A percentile compares a stretch with the other conserved stretches of the same genome.
Evolutionary conservation across 306 rosid genomes (phyloP).

Genomic region (Glycine soja): DNA sequence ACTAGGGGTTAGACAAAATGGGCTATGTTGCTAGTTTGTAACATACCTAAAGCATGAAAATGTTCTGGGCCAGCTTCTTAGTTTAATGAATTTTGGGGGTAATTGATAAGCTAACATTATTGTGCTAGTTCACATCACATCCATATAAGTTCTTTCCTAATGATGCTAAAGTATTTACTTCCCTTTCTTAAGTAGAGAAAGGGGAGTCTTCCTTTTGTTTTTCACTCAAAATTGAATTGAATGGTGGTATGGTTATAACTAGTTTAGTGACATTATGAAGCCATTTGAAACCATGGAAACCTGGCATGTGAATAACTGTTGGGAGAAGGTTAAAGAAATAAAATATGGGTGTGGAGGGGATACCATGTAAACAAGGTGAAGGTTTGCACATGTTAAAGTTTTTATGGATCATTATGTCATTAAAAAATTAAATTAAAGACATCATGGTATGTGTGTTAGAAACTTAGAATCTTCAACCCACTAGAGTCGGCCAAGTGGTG

Average conservation of each 20-base stretch:
- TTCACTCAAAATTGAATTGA: not conserved
- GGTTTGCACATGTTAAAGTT: not conserved
- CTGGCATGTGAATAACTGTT: not conserved
- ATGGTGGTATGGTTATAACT: not conserved
- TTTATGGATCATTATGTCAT: not conserved
- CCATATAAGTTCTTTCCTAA: not conserved
- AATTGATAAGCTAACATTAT: not conserved
- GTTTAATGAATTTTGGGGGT: slow-evolving; percentile 23
- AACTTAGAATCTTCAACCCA: too few species aligned
- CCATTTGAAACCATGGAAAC: not conserved
- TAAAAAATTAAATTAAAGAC: not conserved
- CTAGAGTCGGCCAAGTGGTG: too few species aligned
- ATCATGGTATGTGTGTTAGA: not conserved
- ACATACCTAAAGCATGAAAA: slow-evolving; percentile 9
- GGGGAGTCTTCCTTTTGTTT: not conserved
- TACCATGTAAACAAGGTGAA: not conserved
- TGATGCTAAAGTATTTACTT: not conserved
- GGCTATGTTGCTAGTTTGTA: slow-evolving; percentile 2
- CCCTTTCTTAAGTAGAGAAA: not conserved
- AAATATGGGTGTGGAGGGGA: not conserved
- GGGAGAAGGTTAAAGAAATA: not conserved
- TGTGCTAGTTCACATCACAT: not conserved
- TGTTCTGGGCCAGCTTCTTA: not conserved
- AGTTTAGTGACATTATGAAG: slow-evolving; percentile 4
- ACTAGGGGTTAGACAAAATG: not conserved